Base-by-base conservation (phyloP, 1,284 basidiomycete species). In the Tilletia indica region DNA sequence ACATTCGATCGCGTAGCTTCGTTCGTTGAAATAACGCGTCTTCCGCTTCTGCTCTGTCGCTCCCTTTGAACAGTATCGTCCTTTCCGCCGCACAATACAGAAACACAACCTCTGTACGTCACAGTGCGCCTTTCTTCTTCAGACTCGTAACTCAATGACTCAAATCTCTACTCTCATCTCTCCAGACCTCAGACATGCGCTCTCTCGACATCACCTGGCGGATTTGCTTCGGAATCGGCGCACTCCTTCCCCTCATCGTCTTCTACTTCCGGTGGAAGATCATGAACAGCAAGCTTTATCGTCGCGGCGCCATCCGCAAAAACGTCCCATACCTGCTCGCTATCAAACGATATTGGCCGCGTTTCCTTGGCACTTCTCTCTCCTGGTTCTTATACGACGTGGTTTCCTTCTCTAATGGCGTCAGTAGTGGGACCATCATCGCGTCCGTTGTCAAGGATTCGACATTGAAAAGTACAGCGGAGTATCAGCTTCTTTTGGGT, bases 181-280 rank as follows among this genome's bases (percentile, higher is more conserved):
- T 54, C n/a, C n/a, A 14, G n/a, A 54, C n/a, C n/a, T 31, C 25
- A 31, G 90, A 90, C 19, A 87, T 89, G 74, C 82, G 88, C 67
- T 89, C 90, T 78, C 87, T 92, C 8, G 82, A 87, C 38, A 91
- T 90, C 9, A 89, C 91, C 66, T 93, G 92, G 92, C 87, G 91
- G 31, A 88, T 91, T 68, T 90, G 89, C 79, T 91, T 92, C 78
- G 91, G 90, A 2, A 86, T 93, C 68, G 90, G 91, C 21, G 88
- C 91, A 42, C 56, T 91, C 21, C 86, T 91, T 9, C 91, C 91
- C 3, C 80, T 91, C 67, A 87, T 87, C 2, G 91, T 93, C 56
- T 90, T 93, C 80, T 86, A 89, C 79, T 91, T 91, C 85, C 89
- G 91, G 66, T 83, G 91, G 77, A 87, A 88, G 67, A 92, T 92